Percentiles rank a stretch among this genome's conserved stretches.
phyloP scores from a whole-genome alignment of 257 asterid species.

The Solanum sitiens region DNA sequence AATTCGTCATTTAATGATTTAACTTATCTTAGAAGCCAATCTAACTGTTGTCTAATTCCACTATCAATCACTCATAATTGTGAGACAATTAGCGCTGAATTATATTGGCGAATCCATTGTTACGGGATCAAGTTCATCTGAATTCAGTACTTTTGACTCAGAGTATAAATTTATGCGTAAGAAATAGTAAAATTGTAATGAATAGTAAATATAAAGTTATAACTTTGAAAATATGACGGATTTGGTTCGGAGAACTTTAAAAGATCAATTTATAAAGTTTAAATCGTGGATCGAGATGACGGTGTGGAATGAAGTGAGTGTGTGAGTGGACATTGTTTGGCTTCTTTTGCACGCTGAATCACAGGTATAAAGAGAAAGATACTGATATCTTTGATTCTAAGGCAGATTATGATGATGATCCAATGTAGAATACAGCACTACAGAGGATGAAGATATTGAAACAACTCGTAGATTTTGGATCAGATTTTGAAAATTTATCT shows the following conservation, averaged over 20 bases:
- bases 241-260: rapidly evolving
- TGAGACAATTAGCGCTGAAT: neutral
- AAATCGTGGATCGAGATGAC: neutral
- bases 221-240: neutral
- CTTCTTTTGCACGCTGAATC: neutral
- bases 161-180: rapidly evolving
- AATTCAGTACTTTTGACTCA: neutral
- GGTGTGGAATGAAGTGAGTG: neutral
- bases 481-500: neutral
- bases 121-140: neutral
- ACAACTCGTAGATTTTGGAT: neutral
- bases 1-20: constrained; percentile 10
- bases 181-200: neutral
- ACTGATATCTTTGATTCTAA: neutral
- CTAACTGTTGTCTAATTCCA: neutral
- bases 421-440: neutral
- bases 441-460: neutral
- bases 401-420: neutral
- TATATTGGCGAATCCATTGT: neutral
- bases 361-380: neutral
- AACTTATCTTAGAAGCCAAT: constrained; percentile 23
- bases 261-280: neutral
- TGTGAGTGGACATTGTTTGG: neutral
- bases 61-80: neutral
- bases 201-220: neutral